Percentiles rank a stretch among this genome's conserved stretches.
These are phyloP conservation scores for Pseudopyrenochaeta lycopersici DNA, from an alignment of 2,329 filamentous ascomycete species.

Conservation along the genomic window DNA sequence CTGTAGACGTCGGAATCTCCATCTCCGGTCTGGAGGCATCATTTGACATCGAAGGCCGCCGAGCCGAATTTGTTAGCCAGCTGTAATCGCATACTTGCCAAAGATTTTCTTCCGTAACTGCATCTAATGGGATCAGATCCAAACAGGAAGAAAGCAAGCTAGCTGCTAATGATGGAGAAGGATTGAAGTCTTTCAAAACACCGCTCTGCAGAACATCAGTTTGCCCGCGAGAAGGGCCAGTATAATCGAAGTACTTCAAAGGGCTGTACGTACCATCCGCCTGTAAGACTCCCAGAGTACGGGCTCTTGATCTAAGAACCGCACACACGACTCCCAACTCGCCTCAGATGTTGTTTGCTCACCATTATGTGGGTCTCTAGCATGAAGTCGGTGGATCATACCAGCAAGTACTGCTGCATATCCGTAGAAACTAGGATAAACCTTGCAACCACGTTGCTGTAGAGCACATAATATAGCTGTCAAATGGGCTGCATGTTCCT, in stretches of 20 bases:
- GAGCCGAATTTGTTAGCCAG: slow-evolving; percentile 5
- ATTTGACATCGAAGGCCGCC: neutral
- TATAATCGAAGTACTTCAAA: neutral
- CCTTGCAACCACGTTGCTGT: slow-evolving; percentile 21
- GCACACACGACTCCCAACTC: slow-evolving; percentile 1
- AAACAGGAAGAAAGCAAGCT: neutral
- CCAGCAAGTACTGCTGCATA: slow-evolving; percentile 46
- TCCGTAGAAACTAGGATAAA: slow-evolving; percentile 44
- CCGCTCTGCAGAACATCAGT: slow-evolving; percentile 3
- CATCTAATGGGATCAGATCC: slow-evolving; percentile 1
- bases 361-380: neutral
- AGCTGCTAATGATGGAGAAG: slow-evolving; percentile 1
- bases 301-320: slow-evolving; percentile 5
- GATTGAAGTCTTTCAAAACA: slow-evolving; percentile 7
- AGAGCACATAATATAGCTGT: slow-evolving; percentile 32
- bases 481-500: slow-evolving; percentile 41
- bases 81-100: slow-evolving; percentile 10
- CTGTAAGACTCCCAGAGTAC: slow-evolving; percentile 8
- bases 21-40: neutral
- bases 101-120: slow-evolving; percentile 1
- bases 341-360: neutral
- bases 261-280: slow-evolving; percentile 2
- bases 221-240: neutral
- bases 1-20: neutral
- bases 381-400: slow-evolving; percentile 12